Conservation (phyloP, 306 rosid genomes). For the Sechiopsis laciniata region DNA sequence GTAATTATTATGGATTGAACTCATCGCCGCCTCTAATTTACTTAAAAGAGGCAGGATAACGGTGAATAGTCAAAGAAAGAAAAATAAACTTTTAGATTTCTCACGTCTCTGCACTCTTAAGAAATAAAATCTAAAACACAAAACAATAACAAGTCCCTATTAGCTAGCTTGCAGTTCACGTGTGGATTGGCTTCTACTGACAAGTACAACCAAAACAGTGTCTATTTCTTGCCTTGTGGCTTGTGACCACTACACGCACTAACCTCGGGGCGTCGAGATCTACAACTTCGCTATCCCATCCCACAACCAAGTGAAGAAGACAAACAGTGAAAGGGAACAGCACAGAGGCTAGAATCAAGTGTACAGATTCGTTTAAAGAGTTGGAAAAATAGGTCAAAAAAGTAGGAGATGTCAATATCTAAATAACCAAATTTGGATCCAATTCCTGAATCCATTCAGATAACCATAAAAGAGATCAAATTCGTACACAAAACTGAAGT, state of each 20-base stretch:
- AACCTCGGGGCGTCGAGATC: slow-evolving; percentile 16
- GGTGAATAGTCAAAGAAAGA: slow-evolving; percentile 21
- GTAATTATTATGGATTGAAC: no score
- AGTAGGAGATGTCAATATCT: slow-evolving; percentile 7
- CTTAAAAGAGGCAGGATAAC: no score
- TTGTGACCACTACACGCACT: slow-evolving; percentile 25
- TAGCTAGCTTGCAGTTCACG: slow-evolving; percentile 30
- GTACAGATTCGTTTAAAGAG: slow-evolving; percentile 12
- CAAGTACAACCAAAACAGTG: slow-evolving; percentile 28
- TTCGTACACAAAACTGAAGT: neutral
- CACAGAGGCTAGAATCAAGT: slow-evolving; percentile 10
- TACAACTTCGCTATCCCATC: slow-evolving; percentile 7
- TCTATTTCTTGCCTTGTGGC: slow-evolving; percentile 24
- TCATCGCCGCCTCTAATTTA: no score
- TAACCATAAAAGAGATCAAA: neutral
- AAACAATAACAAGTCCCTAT: slow-evolving; percentile 14
- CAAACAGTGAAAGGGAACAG: neutral
- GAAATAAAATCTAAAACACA: slow-evolving; percentile 25
- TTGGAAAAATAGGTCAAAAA: slow-evolving; percentile 17
- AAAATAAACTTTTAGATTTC: slow-evolving; percentile 15
- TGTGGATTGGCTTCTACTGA: slow-evolving; percentile 26
- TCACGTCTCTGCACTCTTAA: slow-evolving; percentile 10
- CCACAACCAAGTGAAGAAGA: slow-evolving; percentile 3
- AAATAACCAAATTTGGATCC: neutral
- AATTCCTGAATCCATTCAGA: slow-evolving; percentile 14